Conservation (phyloP, 768 basidiomycete species). For the Psilocybe cyanescens region DNA sequence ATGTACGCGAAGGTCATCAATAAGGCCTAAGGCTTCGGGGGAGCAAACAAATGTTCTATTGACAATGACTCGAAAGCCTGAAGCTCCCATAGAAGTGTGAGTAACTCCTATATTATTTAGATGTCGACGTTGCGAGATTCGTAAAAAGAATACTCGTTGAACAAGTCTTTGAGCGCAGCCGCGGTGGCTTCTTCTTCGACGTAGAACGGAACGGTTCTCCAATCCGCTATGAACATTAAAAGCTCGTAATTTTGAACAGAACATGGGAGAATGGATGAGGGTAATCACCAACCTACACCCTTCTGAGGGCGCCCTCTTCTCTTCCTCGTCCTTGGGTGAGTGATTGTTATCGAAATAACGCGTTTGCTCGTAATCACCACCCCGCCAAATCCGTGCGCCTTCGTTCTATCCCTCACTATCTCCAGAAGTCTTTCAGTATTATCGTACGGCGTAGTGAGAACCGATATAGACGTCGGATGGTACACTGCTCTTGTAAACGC, state of each 20-base stretch:
- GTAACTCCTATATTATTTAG: no score
- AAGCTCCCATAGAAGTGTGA: no score
- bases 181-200: slow-evolving; percentile 76
- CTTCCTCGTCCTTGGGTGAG: slow-evolving; percentile 1
- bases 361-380: slow-evolving; percentile 83
- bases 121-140: no score
- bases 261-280: not conserved
- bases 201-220: slow-evolving; percentile 73
- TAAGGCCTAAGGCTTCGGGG: no score
- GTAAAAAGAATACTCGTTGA: slow-evolving; percentile 3
- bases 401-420: slow-evolving; percentile 44
- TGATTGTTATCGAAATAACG: not conserved
- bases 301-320: not conserved
- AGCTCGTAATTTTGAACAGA: not conserved
- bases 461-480: slow-evolving; percentile 61
- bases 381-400: slow-evolving; percentile 42
- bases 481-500: slow-evolving; percentile 54
- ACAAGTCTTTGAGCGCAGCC: slow-evolving; percentile 41
- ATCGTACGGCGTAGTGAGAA: slow-evolving; percentile 66
- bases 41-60: no score
- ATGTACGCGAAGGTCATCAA: no score
- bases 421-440: slow-evolving; percentile 49
- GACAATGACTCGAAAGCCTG: no score
- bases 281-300: slow-evolving; percentile 23
- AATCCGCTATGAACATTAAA: slow-evolving; percentile 36